Evolutionary conservation across 305 asterid species (phyloP), one percentile per base, ranked within the genome.

Genomic region (Rubia occidens): DNA sequence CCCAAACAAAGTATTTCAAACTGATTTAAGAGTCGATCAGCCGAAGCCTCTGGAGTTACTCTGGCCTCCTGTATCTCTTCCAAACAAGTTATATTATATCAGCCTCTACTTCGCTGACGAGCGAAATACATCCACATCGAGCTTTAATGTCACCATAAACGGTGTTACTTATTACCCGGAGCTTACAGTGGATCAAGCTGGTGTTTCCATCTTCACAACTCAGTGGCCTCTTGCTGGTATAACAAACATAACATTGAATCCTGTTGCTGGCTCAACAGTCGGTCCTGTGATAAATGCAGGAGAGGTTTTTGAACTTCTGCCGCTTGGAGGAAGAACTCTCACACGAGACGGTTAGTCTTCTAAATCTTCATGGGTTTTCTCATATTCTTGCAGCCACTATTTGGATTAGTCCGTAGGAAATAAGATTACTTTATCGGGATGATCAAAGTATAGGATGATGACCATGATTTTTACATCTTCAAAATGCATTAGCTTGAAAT

Each of bases 251-350:
- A 86, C 94, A 66, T 67, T 93, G 73, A 73, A 79, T 65, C 88
- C 97, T 11, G 71, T 81, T 26, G 74, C 81, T 62, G 95, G 96
- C 53, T 88, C 98, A 54, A 85, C 76, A 60, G 64, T 61, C 13
- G 96, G 97, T 69, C 98, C 97, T 21, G 63, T 88, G 64, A 85
- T 93, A 59, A 90, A 93, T 73, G 97, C 85, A 32, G 98, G 98
- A 77, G 98, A 93, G 89, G 81, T 81, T 71, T 90, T 88, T 73
- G 86, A 73, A 72, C 72, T 90, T 68, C 74, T 90, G 64, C 80
- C 78, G 26, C 68, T 82, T 18, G 95, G 92, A 67, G 90, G 90
- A 76, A 90, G 82, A 81, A 90, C 97, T 66, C 89, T 77, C n/a
- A 70, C 97, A 37, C 86, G 95, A 42, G 98, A 93, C 66, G 96